Conservation (phyloP, 352 stramenopile genomes). For the Phytophthora pisi region DNA sequence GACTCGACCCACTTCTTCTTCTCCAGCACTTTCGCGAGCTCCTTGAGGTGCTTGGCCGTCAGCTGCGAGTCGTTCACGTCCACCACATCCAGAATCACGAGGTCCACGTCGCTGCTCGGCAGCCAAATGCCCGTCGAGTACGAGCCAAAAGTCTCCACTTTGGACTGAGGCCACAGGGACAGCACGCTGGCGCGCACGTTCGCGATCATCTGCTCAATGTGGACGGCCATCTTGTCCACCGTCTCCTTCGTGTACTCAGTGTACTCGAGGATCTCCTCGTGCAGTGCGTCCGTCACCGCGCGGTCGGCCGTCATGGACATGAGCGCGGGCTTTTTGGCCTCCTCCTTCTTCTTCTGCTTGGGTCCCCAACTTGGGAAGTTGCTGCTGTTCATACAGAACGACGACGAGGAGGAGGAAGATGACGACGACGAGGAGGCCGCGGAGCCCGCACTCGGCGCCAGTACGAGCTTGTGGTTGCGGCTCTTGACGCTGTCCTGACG, state of each 20-base stretch:
- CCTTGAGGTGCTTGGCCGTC: constrained; percentile 61
- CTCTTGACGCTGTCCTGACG: constrained; percentile 71
- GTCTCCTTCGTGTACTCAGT: constrained; percentile 69
- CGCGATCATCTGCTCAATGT: constrained; percentile 86
- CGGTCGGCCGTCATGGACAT: not conserved
- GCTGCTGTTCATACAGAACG: constrained; percentile 7
- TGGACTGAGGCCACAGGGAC: constrained; percentile 74
- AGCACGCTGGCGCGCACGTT: constrained; percentile 73
- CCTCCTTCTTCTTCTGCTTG: constrained; percentile 28
- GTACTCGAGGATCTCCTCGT: constrained; percentile 86
- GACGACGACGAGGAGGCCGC: constrained; percentile 5
- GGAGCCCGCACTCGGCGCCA: constrained; percentile 39
- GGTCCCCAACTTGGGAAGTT: constrained; percentile 44
- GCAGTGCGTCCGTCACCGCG: constrained; percentile 54
- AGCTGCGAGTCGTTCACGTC: constrained; percentile 65
- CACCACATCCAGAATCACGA: constrained; percentile 80
- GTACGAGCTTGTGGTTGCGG: constrained; percentile 71
- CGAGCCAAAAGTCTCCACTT: constrained; percentile 83
- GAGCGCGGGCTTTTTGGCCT: constrained; percentile 8
- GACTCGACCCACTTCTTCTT: constrained; percentile 82
- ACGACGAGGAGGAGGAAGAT: constrained; percentile 8
- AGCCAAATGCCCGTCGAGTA: constrained; percentile 90
- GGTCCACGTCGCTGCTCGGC: constrained; percentile 84
- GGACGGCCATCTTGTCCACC: constrained; percentile 75
- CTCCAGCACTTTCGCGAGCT: constrained; percentile 62